These are phyloP conservation scores for Backusella tuberculispora DNA, from an alignment of 192 early-diverging fungal species.

Conservation along the genomic window DNA sequence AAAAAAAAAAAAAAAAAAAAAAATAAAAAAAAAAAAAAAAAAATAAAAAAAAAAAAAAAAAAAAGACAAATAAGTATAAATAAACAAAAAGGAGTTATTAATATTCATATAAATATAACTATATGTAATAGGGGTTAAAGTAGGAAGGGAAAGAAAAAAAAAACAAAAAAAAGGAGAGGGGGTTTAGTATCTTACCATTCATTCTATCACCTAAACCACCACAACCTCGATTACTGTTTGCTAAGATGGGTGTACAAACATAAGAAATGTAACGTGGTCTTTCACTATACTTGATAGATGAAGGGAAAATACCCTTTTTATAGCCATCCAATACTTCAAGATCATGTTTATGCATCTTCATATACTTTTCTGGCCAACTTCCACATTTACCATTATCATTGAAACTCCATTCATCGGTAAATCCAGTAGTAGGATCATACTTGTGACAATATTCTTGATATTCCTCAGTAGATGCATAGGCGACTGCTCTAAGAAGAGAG, in stretches of 20 bases:
- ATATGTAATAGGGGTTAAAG: conserved; percentile 5
- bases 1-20: too few species aligned
- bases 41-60: too few species aligned
- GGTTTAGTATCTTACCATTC: conserved; percentile 36
- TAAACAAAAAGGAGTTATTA: conserved; percentile 5
- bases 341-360: conserved; percentile 32
- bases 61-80: too few species aligned
- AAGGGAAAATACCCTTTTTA: conserved; percentile 28
- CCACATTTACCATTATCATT: conserved; percentile 44
- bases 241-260: conserved; percentile 40
- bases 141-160: conserved; percentile 14
- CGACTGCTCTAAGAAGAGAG: conserved; percentile 20
- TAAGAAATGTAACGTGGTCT: conserved; percentile 41
- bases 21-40: too few species aligned
- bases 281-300: conserved; percentile 16
- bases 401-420: conserved; percentile 13
- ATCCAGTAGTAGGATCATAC: conserved; percentile 18
- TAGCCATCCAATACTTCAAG: conserved; percentile 31
- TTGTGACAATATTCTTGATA: conserved; percentile 33
- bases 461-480: conserved; percentile 14
- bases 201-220: conserved; percentile 53
- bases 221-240: conserved; percentile 45
- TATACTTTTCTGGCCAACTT: conserved; percentile 47
- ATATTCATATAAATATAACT: not conserved
- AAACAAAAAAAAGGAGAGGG: not conserved